phyloP scores from a whole-genome alignment of 495 filamentous ascomycete genomes.

The Penicillium macrosclerotiorum region DNA sequence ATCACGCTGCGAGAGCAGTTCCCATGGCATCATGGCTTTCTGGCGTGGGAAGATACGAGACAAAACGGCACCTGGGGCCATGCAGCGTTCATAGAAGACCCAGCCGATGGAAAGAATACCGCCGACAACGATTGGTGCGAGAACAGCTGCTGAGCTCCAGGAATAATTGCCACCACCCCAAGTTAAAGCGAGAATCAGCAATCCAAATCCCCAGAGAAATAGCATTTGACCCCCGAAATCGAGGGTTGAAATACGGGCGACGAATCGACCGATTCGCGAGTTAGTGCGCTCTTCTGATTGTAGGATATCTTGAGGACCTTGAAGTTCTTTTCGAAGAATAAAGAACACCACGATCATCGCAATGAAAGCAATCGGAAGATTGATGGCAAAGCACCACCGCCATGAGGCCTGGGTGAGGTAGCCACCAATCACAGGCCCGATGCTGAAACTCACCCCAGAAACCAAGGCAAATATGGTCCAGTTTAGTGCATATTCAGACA shows the following conservation, averaged over 20 bases:
- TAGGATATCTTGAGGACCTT: slow-evolving; percentile 21
- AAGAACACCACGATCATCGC: slow-evolving; percentile 28
- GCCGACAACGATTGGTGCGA: slow-evolving; percentile 52
- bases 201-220: slow-evolving; percentile 58
- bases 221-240: slow-evolving; percentile 55
- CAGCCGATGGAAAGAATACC: slow-evolving; percentile 44
- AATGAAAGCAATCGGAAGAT: slow-evolving; percentile 25
- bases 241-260: slow-evolving; percentile 45
- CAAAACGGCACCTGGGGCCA: slow-evolving; percentile 46
- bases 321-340: slow-evolving; percentile 34
- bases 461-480: slow-evolving; percentile 55
- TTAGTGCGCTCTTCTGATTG: slow-evolving; percentile 2
- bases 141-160: slow-evolving; percentile 50
- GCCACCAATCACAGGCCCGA: slow-evolving; percentile 55
- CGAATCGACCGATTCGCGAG: slow-evolving; percentile 10
- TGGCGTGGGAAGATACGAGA: slow-evolving; percentile 44
- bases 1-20: slow-evolving; percentile 49
- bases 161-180: slow-evolving; percentile 58
- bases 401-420: slow-evolving; percentile 41
- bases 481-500: slow-evolving; percentile 57
- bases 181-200: slow-evolving; percentile 55
- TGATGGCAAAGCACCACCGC: slow-evolving; percentile 59
- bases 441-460: slow-evolving; percentile 47
- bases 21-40: slow-evolving; percentile 56
- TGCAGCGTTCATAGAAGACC: slow-evolving; percentile 53